Evolutionary conservation across 345 rosid species (phyloP).

Genomic region (Xanthoceras sorbifolium): DNA sequence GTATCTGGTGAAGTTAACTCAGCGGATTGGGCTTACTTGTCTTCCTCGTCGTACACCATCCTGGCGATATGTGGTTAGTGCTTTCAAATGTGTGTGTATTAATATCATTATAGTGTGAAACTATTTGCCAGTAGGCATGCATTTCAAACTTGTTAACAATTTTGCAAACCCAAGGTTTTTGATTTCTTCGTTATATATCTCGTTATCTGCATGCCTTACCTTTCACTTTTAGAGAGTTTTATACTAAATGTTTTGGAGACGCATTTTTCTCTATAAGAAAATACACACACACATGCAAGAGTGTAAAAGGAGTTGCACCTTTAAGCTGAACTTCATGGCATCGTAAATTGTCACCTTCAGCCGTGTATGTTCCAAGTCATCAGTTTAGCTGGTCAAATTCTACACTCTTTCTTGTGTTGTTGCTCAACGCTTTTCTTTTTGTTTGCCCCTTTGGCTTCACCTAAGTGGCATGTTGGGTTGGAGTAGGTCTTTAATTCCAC

Average conservation of each 20-base stretch:
- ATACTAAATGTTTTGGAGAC: background rate
- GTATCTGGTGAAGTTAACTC: conserved; percentile 77
- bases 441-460: background rate
- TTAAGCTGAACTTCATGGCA: background rate
- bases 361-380: conserved; percentile 1
- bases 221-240: background rate
- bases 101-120: background rate
- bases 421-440: background rate
- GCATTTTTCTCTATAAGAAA: background rate
- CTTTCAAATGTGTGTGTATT: background rate
- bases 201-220: conserved; percentile 5
- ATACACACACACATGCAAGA: background rate
- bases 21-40: conserved; percentile 81
- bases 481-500: background rate
- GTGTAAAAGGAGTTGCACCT: background rate
- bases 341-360: background rate
- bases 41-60: conserved; percentile 83
- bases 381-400: background rate
- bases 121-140: background rate
- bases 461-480: background rate
- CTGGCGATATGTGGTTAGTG: conserved; percentile 88
- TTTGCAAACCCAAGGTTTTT: background rate
- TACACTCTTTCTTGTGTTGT: background rate
- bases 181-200: background rate
- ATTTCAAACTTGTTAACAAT: background rate